Evolutionary conservation across 495 filamentous ascomycete species (phyloP), one percentile per base, ranked within the genome.

Genomic region (Cudoniella acicularis): DNA sequence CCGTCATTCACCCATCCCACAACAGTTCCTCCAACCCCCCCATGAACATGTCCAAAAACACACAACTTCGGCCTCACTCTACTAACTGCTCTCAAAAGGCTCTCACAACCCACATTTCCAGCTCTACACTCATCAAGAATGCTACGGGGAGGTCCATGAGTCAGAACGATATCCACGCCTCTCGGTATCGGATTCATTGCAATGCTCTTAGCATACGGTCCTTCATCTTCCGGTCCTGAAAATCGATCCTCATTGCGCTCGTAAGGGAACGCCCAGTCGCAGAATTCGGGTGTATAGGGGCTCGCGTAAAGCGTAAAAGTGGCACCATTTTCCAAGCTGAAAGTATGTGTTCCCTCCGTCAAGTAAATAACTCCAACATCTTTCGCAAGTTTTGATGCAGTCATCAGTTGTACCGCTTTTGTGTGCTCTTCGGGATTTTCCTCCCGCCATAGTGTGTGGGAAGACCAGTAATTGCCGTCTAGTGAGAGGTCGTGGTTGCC

Each of bases 401-500:
- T 83, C 61, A 72, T 73, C 2, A 75, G 62, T 36, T 48, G 64
- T n/a, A 25, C 52, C 18, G 65, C 58, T 51, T 73, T 54, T n/a
- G 69, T 59, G 0, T 70, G 49, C 2, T 61, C 52, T 23, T 63
- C 57, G 11, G 48, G 41, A 54, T 56, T 40, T 55, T 61, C 60
- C 27, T 54, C 30, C 3, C 48, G 11, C 9, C 2, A 1, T 11
- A 10, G 23, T 25, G 3, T 10, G 17, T 41, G 10, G 4, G 47
- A 9, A 18, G 17, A 3, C 49, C 51, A 52, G 24, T 52, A 59
- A 43, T 79, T 69, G 20, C 71, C 69, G 66, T 93, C 87, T 1
- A 92, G 79, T 0, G 82, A 83, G 56, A 88, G 79, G 67, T 92
- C 89, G 70, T 92, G 89, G 69, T 92, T 92, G 0, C 89, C 89